Percentiles rank a stretch among this genome's conserved stretches.
These are phyloP conservation scores for Nemania abortiva DNA, from an alignment of 2,329 filamentous ascomycete genomes.

Conservation along the genomic window DNA sequence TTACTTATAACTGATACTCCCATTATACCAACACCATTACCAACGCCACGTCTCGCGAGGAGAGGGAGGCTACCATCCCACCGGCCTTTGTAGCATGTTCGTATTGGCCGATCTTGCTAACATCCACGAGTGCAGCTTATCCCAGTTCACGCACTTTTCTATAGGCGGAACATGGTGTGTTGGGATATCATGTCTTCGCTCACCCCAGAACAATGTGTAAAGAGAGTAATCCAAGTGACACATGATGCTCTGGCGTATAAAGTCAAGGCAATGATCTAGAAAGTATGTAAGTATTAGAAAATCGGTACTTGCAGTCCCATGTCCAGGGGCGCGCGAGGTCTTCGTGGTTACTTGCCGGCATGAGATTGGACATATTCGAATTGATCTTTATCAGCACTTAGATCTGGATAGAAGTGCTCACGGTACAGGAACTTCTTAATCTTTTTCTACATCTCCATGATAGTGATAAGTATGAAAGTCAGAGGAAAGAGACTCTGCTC, in stretches of 20 bases:
- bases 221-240: conserved; percentile 27
- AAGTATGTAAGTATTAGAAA: background rate
- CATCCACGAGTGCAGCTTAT: conserved; percentile 31
- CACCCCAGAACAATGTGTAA: conserved; percentile 28
- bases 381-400: background rate
- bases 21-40: too few relatives aligned
- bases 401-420: conserved; percentile 21
- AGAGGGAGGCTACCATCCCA: too few relatives aligned
- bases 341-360: background rate
- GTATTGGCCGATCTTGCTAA: conserved; percentile 6
- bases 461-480: background rate
- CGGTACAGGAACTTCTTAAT: conserved; percentile 27
- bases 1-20: too few relatives aligned
- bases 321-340: background rate
- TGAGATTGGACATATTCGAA: background rate
- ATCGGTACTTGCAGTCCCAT: background rate
- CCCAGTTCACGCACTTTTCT: conserved; percentile 33
- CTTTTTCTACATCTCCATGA: conserved; percentile 18
- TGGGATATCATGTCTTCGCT: conserved; percentile 11
- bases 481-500: too few relatives aligned
- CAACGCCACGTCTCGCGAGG: too few relatives aligned
- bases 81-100: background rate
- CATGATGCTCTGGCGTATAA: conserved; percentile 28
- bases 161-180: background rate
- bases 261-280: conserved; percentile 36